Base-by-base conservation (phyloP, 1,284 basidiomycete genomes). In the Cryptococcus sp. region DNA sequence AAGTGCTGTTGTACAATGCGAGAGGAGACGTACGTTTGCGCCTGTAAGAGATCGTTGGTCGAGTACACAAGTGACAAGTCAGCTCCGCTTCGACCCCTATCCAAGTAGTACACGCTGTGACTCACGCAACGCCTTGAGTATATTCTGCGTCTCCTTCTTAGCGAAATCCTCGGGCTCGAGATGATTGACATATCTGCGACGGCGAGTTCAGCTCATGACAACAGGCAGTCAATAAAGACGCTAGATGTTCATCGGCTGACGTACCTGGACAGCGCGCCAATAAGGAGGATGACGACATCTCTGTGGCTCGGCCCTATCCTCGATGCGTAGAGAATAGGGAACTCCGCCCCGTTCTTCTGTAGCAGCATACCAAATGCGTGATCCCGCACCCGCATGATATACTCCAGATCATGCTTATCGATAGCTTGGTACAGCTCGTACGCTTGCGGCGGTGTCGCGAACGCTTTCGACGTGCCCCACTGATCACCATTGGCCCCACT, bases 361-460 rank as follows among this genome's bases (percentile, higher is more conserved):
- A 78, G 54, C 11, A 79, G 53, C 47, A 78, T 49, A 19, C 57
- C 46, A 55, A 79, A 79, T 15, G 74, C 68, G 58, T 79, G 76
- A 64, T 79, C 78, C 48, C 77, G 61, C 15, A 78, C 75, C 16
- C 78, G 59, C 71, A 74, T 74, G 57, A 79, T 78, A 54, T 69
- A 78, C 45, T 77, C 74, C 45, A 79, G 69, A 66, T 79, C 74
- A 52, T 75, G 71, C 53, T 70, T 69, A 48, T 79, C 78, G n/a
- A 79, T 79, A 3, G 78, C 78, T 47, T 67, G 59, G 57, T 79
- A 79, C 8, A 79, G 67, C 62, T 79, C 76, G 52, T 73, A 79
- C 13, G 78, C 76, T 55, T 78, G 74, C 7, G 78, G 78, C n/a
- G 75, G 75, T 19, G 63, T 56, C 6, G 56, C 53, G 52, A 79